Evolutionary conservation across 768 basidiomycete genomes (phyloP).

Genomic region (Chlorophyllum brunneum): DNA sequence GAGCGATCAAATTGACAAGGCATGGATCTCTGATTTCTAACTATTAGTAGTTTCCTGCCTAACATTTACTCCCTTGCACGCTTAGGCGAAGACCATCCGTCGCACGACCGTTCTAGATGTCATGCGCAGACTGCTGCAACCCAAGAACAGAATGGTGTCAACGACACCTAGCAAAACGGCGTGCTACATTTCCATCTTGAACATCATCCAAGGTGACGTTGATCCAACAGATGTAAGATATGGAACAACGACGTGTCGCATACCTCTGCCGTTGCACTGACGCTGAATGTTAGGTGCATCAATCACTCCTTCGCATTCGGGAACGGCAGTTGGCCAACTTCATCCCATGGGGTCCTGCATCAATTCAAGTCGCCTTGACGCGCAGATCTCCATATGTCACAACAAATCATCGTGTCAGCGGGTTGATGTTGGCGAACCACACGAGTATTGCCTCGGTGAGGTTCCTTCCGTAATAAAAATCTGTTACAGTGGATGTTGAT

Average conservation of each 20-base stretch:
- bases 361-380: conserved; percentile 95
- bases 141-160: conserved; percentile 97
- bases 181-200: conserved; percentile 96
- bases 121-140: conserved; percentile 95
- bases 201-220: conserved; percentile 98
- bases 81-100: conserved; percentile 88
- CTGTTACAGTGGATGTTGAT: conserved; percentile 5
- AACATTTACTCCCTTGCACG: not conserved
- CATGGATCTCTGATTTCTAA: conserved; percentile 27
- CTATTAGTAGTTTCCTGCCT: not conserved
- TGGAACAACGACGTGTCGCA: not conserved
- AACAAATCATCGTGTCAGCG: conserved; percentile 92
- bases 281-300: conserved; percentile 71
- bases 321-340: conserved; percentile 97
- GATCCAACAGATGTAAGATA: conserved; percentile 88
- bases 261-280: not conserved
- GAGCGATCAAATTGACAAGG: conserved; percentile 95
- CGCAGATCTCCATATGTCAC: conserved; percentile 85
- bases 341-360: conserved; percentile 99
- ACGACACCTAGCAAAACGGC: conserved; percentile 88
- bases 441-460: conserved; percentile 93
- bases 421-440: conserved; percentile 98
- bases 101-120: conserved; percentile 97
- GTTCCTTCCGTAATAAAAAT: conserved; percentile 24
- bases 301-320: conserved; percentile 93